Percentiles rank a stretch among this genome's conserved stretches.
phyloP scores from a whole-genome alignment of 768 basidiomycete genomes.

The Tylopilus felleus region DNA sequence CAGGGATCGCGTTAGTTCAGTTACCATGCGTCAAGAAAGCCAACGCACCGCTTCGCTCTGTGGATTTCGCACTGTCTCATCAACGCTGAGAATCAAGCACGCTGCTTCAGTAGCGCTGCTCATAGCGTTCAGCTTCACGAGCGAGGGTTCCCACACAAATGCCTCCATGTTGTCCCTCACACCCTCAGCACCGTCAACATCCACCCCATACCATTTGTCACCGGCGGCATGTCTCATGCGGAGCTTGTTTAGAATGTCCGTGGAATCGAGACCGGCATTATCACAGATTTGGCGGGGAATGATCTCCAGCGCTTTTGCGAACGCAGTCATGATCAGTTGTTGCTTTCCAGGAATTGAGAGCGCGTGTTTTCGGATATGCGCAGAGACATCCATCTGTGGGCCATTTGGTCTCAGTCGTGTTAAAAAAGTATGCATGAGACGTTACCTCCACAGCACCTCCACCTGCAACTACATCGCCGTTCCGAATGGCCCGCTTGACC shows the following conservation, averaged over 20 bases:
- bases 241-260: constrained; percentile 94
- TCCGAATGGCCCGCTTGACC: constrained; percentile 95
- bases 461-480: constrained; percentile 94
- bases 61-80: constrained; percentile 95
- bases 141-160: constrained; percentile 97
- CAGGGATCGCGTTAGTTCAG: constrained; percentile 16
- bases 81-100: constrained; percentile 91
- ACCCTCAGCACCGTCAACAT: constrained; percentile 85
- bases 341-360: constrained; percentile 93
- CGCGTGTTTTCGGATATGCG: constrained; percentile 88
- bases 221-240: constrained; percentile 93
- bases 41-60: constrained; percentile 83
- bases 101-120: constrained; percentile 96
- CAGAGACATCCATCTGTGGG: constrained; percentile 92
- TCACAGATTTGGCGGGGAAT: constrained; percentile 99
- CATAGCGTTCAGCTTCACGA: constrained; percentile 95
- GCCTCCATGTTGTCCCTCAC: constrained; percentile 96
- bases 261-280: constrained; percentile 96
- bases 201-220: constrained; percentile 89
- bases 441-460: constrained; percentile 94
- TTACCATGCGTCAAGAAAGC: not conserved
- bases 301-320: constrained; percentile 95
- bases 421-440: constrained; percentile 1
- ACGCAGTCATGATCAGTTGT: constrained; percentile 91
- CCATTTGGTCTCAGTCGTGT: not conserved